These are phyloP conservation scores for Neocucurbitaria cava DNA, from an alignment of 2,329 filamentous ascomycete genomes.

Conservation along the genomic window DNA sequence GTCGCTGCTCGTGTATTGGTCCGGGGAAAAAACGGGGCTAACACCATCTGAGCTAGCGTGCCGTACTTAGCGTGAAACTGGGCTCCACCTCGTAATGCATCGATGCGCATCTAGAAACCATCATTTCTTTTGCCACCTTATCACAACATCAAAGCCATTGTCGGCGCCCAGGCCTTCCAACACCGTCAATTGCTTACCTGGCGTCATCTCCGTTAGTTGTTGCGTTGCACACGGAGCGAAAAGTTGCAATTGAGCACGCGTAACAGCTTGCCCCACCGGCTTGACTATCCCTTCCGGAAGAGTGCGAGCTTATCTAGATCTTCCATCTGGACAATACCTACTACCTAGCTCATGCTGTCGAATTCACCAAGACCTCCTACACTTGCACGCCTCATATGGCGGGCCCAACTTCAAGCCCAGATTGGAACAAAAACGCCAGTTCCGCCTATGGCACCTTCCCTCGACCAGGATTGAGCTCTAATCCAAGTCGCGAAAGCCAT, in stretches of 20 bases:
- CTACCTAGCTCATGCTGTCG: neutral
- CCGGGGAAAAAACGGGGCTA: neutral
- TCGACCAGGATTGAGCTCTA: slow-evolving; percentile 22
- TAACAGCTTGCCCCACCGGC: slow-evolving; percentile 2
- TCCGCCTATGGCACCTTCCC: slow-evolving; percentile 35
- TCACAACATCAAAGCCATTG: slow-evolving; percentile 5
- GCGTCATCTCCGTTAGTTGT: neutral
- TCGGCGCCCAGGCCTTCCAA: slow-evolving; percentile 2
- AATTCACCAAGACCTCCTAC: neutral
- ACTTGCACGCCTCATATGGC: slow-evolving; percentile 29
- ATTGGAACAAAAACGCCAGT: slow-evolving; percentile 27
- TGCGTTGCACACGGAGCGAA: neutral
- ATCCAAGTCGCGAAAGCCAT: slow-evolving; percentile 22
- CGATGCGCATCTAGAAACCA: slow-evolving; percentile 3
- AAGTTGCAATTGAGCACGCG: neutral
- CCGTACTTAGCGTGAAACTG: slow-evolving; percentile 15
- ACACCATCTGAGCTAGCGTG: neutral
- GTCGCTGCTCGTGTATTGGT: neutral
- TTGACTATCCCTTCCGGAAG: slow-evolving; percentile 5
- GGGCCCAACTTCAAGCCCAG: slow-evolving; percentile 35
- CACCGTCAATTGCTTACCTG: neutral
- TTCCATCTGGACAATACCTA: neutral
- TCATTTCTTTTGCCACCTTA: slow-evolving; percentile 17
- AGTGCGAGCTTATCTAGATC: slow-evolving; percentile 8
- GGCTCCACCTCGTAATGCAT: neutral